A percentile compares a stretch with the other conserved stretches of the same genome.
phyloP scores from a whole-genome alignment of 1,284 basidiomycete genomes.

The Leccinum colubrinum region DNA sequence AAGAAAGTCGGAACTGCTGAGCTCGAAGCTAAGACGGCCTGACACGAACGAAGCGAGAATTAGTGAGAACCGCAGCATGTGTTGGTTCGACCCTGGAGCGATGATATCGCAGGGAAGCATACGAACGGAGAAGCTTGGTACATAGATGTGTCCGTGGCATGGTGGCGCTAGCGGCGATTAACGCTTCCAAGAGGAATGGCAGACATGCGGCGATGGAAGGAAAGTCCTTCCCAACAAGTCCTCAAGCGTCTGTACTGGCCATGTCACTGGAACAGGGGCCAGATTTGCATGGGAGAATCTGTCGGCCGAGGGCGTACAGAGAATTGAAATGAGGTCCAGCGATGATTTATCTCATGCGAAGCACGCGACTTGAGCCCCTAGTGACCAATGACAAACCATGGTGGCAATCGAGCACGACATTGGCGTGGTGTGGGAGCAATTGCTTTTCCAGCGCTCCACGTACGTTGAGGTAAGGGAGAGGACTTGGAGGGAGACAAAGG shows the following conservation, averaged over 20 bases:
- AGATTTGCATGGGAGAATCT: conserved; percentile 32
- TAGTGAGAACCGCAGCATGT: conserved; percentile 10
- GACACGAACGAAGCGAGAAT: conserved; percentile 21
- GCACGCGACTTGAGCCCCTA: conserved; percentile 15
- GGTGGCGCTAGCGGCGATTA: conserved; percentile 34
- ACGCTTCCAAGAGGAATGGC: conserved; percentile 30
- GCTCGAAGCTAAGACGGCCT: conserved; percentile 7
- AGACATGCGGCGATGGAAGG: conserved; percentile 27
- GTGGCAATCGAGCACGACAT: conserved; percentile 19
- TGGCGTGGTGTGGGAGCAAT: conserved; percentile 28
- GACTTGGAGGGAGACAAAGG: conserved; percentile 1
- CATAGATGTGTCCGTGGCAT: conserved; percentile 21
- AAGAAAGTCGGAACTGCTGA: conserved; percentile 3
- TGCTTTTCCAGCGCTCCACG: conserved; percentile 2
- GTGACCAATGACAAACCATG: conserved; percentile 15
- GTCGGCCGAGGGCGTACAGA: background rate
- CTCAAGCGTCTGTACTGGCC: conserved; percentile 3
- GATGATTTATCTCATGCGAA: conserved; percentile 19
- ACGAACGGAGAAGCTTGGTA: conserved; percentile 23
- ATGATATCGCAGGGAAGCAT: conserved; percentile 31
- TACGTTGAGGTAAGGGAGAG: background rate
- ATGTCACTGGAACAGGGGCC: conserved; percentile 8
- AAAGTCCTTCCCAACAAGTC: conserved; percentile 19
- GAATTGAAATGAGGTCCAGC: conserved; percentile 5
- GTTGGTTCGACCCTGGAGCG: conserved; percentile 18